Percentiles rank a stretch among this genome's conserved stretches.
Conservation (phyloP, 1,284 basidiomycete genomes). For the Leccinum laetum region DNA sequence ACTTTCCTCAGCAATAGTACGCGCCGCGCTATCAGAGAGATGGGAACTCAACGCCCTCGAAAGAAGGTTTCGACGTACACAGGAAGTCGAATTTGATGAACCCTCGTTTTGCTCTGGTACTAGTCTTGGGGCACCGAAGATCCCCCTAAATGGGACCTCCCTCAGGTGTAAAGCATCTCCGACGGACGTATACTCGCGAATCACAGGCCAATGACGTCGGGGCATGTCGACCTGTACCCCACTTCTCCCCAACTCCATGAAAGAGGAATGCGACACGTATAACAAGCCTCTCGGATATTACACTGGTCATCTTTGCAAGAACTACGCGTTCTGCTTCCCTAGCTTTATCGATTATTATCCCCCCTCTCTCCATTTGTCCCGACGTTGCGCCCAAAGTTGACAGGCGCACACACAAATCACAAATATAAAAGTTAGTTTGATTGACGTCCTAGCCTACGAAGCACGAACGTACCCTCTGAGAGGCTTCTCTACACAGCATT, state of each 20-base stretch:
- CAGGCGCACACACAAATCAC: background rate
- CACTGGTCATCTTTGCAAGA: too few relatives aligned
- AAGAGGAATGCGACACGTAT: too few relatives aligned
- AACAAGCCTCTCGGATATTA: too few relatives aligned
- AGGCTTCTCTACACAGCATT: background rate
- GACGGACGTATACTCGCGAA: background rate
- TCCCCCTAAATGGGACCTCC: background rate
- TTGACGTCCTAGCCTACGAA: background rate
- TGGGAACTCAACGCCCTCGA: conserved; percentile 5
- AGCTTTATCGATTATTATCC: background rate
- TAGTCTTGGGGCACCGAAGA: background rate
- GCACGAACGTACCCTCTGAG: background rate
- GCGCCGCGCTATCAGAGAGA: background rate
- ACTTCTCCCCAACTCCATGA: too few relatives aligned
- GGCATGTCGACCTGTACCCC: too few relatives aligned
- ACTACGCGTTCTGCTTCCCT: background rate
- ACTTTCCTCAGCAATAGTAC: background rate
- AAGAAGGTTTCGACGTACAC: background rate
- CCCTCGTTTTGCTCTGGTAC: background rate
- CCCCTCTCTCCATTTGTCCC: background rate
- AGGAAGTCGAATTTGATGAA: background rate
- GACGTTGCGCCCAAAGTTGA: background rate
- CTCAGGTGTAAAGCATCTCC: background rate
- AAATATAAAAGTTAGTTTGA: background rate
- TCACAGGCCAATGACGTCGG: background rate